These are phyloP conservation scores for Kwoniella mangroviensis DNA, from an alignment of 768 basidiomycete genomes.

Conservation along the genomic window DNA sequence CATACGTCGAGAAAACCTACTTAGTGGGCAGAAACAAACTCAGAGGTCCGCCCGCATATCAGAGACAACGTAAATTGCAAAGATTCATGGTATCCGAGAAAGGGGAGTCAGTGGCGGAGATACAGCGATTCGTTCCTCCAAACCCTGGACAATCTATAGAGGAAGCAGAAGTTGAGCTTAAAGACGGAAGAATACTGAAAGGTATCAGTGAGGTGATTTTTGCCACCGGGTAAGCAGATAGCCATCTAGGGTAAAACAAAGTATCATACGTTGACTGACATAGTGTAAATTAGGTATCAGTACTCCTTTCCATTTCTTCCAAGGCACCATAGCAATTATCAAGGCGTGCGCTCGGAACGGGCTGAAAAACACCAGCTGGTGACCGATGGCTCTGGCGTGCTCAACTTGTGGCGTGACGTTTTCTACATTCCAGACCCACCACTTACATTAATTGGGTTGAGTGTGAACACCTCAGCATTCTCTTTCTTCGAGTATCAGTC, in stretches of 20 bases:
- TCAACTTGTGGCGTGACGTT: slow-evolving; percentile 60
- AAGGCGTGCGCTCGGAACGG: neutral
- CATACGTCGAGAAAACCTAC: slow-evolving; percentile 58
- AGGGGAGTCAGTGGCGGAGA: slow-evolving; percentile 57
- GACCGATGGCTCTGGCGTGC: slow-evolving; percentile 60
- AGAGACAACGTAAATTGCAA: slow-evolving; percentile 31
- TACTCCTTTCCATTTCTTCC: slow-evolving; percentile 61
- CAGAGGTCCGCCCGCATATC: slow-evolving; percentile 32
- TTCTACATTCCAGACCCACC: slow-evolving; percentile 63
- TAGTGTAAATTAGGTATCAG: slow-evolving; percentile 30
- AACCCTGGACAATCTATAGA: slow-evolving; percentile 39
- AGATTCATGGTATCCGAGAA: slow-evolving; percentile 37
- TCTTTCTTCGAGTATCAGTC: slow-evolving; percentile 48
- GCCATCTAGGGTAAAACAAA: neutral
- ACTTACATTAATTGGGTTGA: slow-evolving; percentile 56
- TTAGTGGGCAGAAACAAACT: slow-evolving; percentile 49
- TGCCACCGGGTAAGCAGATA: slow-evolving; percentile 56
- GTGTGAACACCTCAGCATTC: slow-evolving; percentile 43
- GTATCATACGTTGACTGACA: neutral
- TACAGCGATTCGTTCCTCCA: slow-evolving; percentile 58
- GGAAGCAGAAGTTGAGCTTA: slow-evolving; percentile 57
- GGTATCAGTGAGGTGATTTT: slow-evolving; percentile 60
- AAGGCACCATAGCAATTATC: slow-evolving; percentile 53
- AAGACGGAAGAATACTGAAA: slow-evolving; percentile 60
- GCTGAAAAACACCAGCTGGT: slow-evolving; percentile 45